These are phyloP conservation scores for Debaryomyces hansenii DNA, from an alignment of 805 yeast species.

Conservation along the genomic window DNA sequence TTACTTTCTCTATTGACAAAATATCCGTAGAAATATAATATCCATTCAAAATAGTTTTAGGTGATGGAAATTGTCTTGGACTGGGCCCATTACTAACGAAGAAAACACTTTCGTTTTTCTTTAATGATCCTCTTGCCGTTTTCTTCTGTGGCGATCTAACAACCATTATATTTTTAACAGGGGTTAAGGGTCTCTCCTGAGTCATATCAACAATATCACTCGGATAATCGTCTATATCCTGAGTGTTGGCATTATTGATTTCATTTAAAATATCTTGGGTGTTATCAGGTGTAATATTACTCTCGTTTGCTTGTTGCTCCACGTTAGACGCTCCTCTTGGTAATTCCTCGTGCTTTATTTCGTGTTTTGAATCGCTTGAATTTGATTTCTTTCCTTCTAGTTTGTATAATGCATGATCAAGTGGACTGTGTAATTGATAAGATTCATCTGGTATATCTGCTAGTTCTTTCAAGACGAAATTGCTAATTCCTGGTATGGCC, in stretches of 20 bases:
- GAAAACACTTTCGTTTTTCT: background rate
- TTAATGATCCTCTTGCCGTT: background rate
- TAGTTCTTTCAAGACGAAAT: slow-evolving; percentile 49
- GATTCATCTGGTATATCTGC: slow-evolving; percentile 86
- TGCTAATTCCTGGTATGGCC: slow-evolving; percentile 57
- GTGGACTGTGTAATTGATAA: slow-evolving; percentile 62
- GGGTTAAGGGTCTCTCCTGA: slow-evolving; percentile 32
- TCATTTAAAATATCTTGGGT: slow-evolving; percentile 39
- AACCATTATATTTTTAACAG: slow-evolving; percentile 12
- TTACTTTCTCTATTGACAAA: slow-evolving; percentile 38
- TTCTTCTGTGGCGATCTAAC: background rate
- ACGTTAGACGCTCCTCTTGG: background rate
- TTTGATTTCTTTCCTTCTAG: slow-evolving; percentile 60
- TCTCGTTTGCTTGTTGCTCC: background rate
- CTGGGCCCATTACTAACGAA: slow-evolving; percentile 1
- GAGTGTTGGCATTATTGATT: slow-evolving; percentile 40
- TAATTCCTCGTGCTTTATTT: too few relatives aligned
- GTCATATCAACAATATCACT: slow-evolving; percentile 16
- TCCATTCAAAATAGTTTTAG: slow-evolving; percentile 35
- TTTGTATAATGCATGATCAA: slow-evolving; percentile 70
- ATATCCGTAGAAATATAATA: slow-evolving; percentile 28
- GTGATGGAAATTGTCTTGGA: slow-evolving; percentile 16
- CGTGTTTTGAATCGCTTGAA: background rate
- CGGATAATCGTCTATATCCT: slow-evolving; percentile 30
- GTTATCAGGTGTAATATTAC: slow-evolving; percentile 13